phyloP scores from a whole-genome alignment of 352 stramenopile species.

The Phytopythium cucurbitacearum region DNA sequence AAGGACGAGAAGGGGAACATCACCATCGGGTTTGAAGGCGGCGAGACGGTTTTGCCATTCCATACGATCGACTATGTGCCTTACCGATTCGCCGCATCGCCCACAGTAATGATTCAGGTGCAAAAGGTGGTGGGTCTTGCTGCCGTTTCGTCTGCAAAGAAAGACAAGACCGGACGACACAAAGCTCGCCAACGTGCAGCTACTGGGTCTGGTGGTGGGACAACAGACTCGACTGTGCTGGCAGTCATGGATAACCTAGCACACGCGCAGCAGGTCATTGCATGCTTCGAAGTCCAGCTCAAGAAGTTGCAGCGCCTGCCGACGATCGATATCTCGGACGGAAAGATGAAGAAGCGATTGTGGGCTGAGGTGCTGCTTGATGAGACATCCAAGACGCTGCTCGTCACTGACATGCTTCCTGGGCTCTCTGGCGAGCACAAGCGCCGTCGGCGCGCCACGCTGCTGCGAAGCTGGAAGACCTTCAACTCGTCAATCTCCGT shows the following conservation, averaged over 20 bases:
- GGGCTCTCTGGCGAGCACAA: conserved; percentile 70
- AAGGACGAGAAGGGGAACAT: conserved; percentile 45
- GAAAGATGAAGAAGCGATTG: conserved; percentile 50
- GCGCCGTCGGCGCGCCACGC: conserved; percentile 49
- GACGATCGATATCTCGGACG: conserved; percentile 71
- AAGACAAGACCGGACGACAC: neutral
- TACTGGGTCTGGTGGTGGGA: neutral
- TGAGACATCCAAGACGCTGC: conserved; percentile 73
- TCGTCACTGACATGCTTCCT: conserved; percentile 78
- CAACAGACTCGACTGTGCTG: neutral
- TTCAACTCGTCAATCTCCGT: conserved; percentile 71
- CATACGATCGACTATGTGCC: conserved; percentile 79
- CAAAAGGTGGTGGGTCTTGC: conserved; percentile 45
- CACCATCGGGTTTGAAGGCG: conserved; percentile 51
- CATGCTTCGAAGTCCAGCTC: conserved; percentile 75
- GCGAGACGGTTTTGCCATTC: conserved; percentile 67
- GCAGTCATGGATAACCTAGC: conserved; percentile 7
- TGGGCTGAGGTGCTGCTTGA: conserved; percentile 79
- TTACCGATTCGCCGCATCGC: conserved; percentile 59
- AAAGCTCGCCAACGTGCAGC: neutral
- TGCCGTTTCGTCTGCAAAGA: neutral
- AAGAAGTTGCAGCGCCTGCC: conserved; percentile 79
- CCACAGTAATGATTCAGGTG: conserved; percentile 69
- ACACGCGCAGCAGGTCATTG: conserved; percentile 32
- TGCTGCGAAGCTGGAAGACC: conserved; percentile 75